A percentile compares a stretch with the other conserved stretches of the same genome.
phyloP scores from a whole-genome alignment of 2,329 filamentous ascomycete species.

The Diaporthe amygdali region DNA sequence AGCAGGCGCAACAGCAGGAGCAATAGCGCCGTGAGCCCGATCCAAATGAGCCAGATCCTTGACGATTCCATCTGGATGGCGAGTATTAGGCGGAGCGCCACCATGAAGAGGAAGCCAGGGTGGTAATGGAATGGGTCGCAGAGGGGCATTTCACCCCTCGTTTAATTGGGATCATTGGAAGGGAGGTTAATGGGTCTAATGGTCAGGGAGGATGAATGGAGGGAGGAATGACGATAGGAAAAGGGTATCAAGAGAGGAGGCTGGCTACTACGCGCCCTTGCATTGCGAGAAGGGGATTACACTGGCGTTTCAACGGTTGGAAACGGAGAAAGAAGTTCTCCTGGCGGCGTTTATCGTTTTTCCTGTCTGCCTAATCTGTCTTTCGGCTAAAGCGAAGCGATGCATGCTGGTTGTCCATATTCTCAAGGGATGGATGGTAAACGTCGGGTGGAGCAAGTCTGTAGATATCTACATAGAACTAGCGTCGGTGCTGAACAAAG shows the following conservation, averaged over 20 bases:
- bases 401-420: neutral
- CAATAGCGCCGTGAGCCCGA: slow-evolving; percentile 73
- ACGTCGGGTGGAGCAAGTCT: neutral
- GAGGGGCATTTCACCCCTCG: no score
- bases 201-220: neutral
- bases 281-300: neutral
- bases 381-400: neutral
- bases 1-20: slow-evolving; percentile 58
- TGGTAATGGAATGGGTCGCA: slow-evolving; percentile 30
- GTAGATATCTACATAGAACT: neutral
- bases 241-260: neutral
- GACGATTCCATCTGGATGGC: slow-evolving; percentile 93
- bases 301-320: neutral
- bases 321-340: neutral
- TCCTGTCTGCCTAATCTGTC: neutral
- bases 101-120: slow-evolving; percentile 45
- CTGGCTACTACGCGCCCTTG: neutral
- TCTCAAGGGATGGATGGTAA: neutral
- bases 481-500: neutral
- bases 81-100: slow-evolving; percentile 88
- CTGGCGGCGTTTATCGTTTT: neutral
- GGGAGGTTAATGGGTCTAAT: slow-evolving; percentile 5
- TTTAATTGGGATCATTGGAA: neutral
- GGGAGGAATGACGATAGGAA: neutral
- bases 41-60: slow-evolving; percentile 82